Conservation (phyloP, 805 yeast genomes). For the Metschnikowia kunwiensis region DNA sequence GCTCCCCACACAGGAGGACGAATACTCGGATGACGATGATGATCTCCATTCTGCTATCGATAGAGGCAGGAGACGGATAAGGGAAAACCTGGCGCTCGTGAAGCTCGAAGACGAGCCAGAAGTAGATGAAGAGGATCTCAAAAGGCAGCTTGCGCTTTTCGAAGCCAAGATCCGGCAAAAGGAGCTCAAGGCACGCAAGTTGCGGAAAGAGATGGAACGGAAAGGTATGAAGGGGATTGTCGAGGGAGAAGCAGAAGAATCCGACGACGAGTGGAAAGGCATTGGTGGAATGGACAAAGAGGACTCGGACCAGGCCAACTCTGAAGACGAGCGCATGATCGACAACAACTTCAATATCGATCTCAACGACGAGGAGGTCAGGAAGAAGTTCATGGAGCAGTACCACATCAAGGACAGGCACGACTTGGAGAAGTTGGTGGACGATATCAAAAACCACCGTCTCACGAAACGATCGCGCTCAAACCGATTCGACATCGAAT, state of each 20-base stretch:
- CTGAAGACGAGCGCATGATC: conserved; percentile 75
- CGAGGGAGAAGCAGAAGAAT: conserved; percentile 84
- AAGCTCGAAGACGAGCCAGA: conserved; percentile 22
- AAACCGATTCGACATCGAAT: conserved; percentile 55
- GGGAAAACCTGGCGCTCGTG: conserved; percentile 4
- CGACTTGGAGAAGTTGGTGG: conserved; percentile 62
- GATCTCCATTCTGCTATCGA: conserved; percentile 25
- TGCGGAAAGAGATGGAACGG: conserved; percentile 52
- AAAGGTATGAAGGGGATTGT: conserved; percentile 58
- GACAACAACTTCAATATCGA: conserved; percentile 63
- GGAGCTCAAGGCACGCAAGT: conserved; percentile 32
- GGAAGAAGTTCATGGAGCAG: conserved; percentile 55
- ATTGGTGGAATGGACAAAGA: conserved; percentile 72
- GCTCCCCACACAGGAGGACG: conserved; percentile 10
- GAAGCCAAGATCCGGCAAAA: conserved; percentile 37
- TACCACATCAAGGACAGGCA: conserved; percentile 60
- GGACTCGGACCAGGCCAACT: conserved; percentile 54
- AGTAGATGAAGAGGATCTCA: conserved; percentile 25
- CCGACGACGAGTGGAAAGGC: conserved; percentile 87
- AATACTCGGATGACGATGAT: conserved; percentile 24
- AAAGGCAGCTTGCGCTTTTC: conserved; percentile 32
- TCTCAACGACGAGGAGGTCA: conserved; percentile 55
- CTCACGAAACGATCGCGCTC: conserved; percentile 56
- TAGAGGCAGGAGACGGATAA: conserved; percentile 24
- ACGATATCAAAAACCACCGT: conserved; percentile 70